phyloP scores from a whole-genome alignment of 225 moss, liverwort and hornwort species.

The Climacium dendroides region DNA sequence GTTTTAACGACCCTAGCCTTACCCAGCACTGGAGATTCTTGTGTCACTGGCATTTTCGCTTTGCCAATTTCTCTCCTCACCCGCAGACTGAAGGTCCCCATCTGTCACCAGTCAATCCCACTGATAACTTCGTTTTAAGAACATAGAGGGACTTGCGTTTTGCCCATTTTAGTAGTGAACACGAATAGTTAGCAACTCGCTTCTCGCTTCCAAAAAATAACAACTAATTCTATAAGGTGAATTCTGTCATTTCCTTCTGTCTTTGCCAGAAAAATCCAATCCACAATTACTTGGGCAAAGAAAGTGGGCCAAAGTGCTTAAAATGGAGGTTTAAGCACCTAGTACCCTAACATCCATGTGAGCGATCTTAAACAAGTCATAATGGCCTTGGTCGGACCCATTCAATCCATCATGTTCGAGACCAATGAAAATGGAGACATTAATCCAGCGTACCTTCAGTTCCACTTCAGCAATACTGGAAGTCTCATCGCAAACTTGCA shows the following conservation, averaged over 20 bases:
- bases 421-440: background rate
- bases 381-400: background rate
- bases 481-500: conserved; percentile 42
- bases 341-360: background rate
- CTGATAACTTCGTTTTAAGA: conserved; percentile 7
- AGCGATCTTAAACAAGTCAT: background rate
- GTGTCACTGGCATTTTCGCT: conserved; percentile 21
- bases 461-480: conserved; percentile 29
- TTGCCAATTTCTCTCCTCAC: conserved; percentile 73
- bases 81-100: conserved; percentile 64
- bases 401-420: background rate
- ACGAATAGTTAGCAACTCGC: background rate
- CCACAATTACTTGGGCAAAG: background rate
- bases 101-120: conserved; percentile 39
- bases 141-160: background rate
- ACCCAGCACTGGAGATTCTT: conserved; percentile 19
- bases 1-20: conserved; percentile 45
- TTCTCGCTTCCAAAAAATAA: background rate
- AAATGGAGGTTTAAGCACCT: background rate
- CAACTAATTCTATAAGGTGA: background rate
- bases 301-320: background rate
- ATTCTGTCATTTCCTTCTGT: background rate
- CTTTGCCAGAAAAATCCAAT: background rate
- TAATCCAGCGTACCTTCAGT: conserved; percentile 9
- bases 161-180: background rate